phyloP scores from a whole-genome alignment of 75 land plant genomes.

The Azolla pinnata region DNA sequence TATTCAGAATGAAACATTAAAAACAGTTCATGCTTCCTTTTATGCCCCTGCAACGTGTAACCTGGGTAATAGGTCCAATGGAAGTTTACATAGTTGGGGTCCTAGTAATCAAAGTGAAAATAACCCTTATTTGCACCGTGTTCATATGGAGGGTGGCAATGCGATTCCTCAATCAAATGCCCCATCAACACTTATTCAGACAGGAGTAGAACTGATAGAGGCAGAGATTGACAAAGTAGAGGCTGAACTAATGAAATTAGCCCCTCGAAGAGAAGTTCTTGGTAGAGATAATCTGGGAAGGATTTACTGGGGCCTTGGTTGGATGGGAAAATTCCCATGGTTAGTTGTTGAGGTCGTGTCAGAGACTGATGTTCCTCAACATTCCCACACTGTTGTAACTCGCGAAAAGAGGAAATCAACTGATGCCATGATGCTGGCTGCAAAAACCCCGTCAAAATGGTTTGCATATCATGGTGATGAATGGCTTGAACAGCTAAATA shows the following conservation, averaged over 20 bases:
- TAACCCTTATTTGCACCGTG: too few species aligned
- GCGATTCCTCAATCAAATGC: too few species aligned
- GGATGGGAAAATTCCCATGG: constrained; percentile 35
- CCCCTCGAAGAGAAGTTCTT: constrained; percentile 56
- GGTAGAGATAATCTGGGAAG: constrained; percentile 63
- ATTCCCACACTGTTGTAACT: neutral
- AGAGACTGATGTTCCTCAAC: neutral
- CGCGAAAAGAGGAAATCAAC: neutral
- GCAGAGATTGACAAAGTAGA: constrained; percentile 35
- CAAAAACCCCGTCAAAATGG: too few species aligned
- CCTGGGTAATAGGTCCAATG: too few species aligned
- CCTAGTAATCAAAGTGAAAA: too few species aligned
- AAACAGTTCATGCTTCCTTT: too few species aligned
- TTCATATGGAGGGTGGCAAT: too few species aligned
- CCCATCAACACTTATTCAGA: constrained; percentile 6
- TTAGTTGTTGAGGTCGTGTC: constrained; percentile 42
- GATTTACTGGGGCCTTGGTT: constrained; percentile 56
- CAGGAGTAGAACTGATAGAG: constrained; percentile 19
- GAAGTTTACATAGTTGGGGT: too few species aligned
- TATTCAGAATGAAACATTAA: too few species aligned
- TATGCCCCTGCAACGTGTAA: too few species aligned
- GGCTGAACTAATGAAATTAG: constrained; percentile 35
- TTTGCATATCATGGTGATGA: constrained; percentile 43
- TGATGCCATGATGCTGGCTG: too few species aligned
- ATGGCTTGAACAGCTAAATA: constrained; percentile 44